Evolutionary conservation across 202 grass and related monocot genomes (phyloP), one percentile per base, ranked within the genome.

Genomic region (Setaria viridis): DNA sequence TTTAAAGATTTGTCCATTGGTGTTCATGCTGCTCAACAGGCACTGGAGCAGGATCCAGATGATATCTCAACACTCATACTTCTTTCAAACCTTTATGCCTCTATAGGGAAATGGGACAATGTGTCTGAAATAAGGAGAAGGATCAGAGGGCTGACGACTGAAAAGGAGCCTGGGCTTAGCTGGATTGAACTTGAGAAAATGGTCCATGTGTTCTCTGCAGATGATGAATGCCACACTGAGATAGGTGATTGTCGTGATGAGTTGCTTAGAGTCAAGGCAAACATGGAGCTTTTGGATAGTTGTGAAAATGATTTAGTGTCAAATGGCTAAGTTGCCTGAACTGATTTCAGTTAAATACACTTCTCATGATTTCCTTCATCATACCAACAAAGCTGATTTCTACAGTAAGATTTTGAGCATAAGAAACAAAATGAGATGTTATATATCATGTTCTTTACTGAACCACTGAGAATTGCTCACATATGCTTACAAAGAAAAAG

Each of bases 31-130:
- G 93, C 91, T 25, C 67, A 99, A 68, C 48, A 84, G 68, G 82
- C 86, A 49, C 59, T 94, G n/a, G 72, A 51, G 39, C 82, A 82
- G 75, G 93, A 99, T 57, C 88, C 91, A 70, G 54, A 89, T 62
- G 91, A 99, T 83, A 72, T 89, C 70, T 86, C 93, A 17, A 92
- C 93, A 34, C 75, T 85, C 75, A 85, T 94, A 95, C 85, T 99
- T 70, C 88, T 96, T 87, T 95, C 91, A 72, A 99, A 95, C 82
- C 92, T 99, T 79, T 99, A 94, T 85, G 90, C 93, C 72, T 86
- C 88, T 47, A 19, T 67, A 75, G 88, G 91, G 14, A 90, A 87
- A 88, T 96, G 93, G 91, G 88, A 96, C 3, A 17, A 72, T 73
- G 88, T 92, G 54, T 83, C 90, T 85, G 80, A 78, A 86, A 91